These are phyloP conservation scores for Tremella fuciformis DNA, from an alignment of 768 basidiomycete species.

Conservation along the genomic window DNA sequence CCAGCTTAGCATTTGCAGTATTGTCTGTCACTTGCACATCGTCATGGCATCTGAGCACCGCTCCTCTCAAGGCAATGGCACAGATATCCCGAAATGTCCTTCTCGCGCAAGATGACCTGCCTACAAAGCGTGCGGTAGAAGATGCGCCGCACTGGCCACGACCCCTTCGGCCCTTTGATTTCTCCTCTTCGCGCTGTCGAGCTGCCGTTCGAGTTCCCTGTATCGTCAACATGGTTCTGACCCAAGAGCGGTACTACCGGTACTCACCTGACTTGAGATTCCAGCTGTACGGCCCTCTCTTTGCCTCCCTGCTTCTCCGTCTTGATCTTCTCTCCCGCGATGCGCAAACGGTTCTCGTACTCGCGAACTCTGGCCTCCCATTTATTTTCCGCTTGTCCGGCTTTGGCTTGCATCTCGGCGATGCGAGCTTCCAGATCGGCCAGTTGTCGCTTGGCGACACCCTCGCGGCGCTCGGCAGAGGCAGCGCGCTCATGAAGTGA, in stretches of 20 bases:
- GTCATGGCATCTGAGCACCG: no score
- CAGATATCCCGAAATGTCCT: no score
- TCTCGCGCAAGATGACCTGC: background rate
- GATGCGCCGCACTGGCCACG: constrained; percentile 37
- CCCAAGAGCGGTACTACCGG: background rate
- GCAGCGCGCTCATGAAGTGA: constrained; percentile 69
- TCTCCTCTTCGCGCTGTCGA: constrained; percentile 74
- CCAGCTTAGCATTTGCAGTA: no score
- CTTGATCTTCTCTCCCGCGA: constrained; percentile 88
- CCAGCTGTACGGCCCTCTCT: constrained; percentile 58
- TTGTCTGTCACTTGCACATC: no score
- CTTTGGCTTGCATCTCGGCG: constrained; percentile 69
- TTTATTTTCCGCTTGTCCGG: constrained; percentile 69
- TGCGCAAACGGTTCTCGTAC: constrained; percentile 74
- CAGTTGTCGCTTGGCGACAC: constrained; percentile 79
- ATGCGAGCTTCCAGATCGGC: constrained; percentile 79
- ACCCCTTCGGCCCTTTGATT: constrained; percentile 51
- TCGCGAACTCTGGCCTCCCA: constrained; percentile 96
- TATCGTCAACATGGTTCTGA: background rate
- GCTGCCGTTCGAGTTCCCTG: constrained; percentile 72
- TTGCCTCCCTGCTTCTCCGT: constrained; percentile 90
- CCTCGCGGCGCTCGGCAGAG: constrained; percentile 83
- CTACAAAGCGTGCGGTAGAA: constrained; percentile 12
- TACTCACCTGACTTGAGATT: constrained; percentile 48
- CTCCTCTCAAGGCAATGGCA: no score